A percentile compares a stretch with the other conserved stretches of the same genome.
phyloP scores from a whole-genome alignment of 805 yeast genomes.

The Candida patagonica region DNA sequence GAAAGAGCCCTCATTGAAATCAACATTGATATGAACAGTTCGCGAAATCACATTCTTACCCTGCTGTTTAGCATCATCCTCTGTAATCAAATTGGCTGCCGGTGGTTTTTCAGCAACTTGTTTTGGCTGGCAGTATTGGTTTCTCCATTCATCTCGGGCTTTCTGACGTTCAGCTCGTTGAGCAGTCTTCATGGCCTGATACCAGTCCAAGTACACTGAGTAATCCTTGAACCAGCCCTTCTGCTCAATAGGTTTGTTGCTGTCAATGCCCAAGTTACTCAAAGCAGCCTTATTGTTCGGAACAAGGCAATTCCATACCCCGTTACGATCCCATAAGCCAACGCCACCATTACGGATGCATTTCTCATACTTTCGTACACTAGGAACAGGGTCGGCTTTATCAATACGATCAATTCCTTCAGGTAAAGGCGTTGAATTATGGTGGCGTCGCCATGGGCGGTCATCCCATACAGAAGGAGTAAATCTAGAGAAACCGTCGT shows the following conservation, averaged over 20 bases:
- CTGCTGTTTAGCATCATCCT: conserved; percentile 21
- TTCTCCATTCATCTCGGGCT: conserved; percentile 2
- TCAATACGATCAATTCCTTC: conserved; percentile 1
- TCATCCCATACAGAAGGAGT: too few relatives aligned
- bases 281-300: conserved; percentile 31
- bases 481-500: too few relatives aligned
- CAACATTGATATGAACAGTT: conserved; percentile 18
- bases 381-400: conserved; percentile 50
- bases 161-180: conserved; percentile 8
- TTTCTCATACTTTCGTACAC: conserved; percentile 45
- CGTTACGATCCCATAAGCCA: conserved; percentile 74
- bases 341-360: conserved; percentile 61
- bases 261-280: conserved; percentile 3
- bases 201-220: conserved; percentile 62
- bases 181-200: conserved; percentile 35
- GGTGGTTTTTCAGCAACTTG: not conserved
- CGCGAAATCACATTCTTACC: conserved; percentile 25
- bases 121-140: conserved; percentile 4
- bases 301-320: conserved; percentile 86
- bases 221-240: conserved; percentile 49
- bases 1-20: conserved; percentile 21
- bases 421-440: not conserved
- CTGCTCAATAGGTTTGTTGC: conserved; percentile 17
- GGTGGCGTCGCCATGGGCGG: not conserved
- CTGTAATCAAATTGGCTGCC: conserved; percentile 1